Base-by-base conservation (phyloP, 2,329 filamentous ascomycete species). In the Fusarium sp. region DNA sequence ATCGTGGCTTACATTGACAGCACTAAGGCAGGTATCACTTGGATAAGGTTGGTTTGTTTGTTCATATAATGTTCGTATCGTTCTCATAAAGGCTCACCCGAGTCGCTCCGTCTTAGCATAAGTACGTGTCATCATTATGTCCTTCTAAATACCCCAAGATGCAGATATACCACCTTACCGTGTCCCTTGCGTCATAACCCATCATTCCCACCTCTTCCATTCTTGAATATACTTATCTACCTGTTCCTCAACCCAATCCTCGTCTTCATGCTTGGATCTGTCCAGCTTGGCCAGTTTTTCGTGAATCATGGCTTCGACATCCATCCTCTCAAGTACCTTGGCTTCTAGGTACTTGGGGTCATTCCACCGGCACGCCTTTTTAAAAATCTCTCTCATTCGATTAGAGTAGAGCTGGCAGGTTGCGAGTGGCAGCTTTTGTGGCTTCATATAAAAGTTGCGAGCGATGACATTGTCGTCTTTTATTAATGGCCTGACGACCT, bases 351-450 rank as follows among this genome's bases (percentile, higher is more conserved):
- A 91, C 31, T 86, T 85, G 64, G 92, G 86, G 77, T 97, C 93
- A 59, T 92, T 88, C 41, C 87, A 87, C 63, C 88, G 84, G 49
- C 94, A 91, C 9, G 93, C 91, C 36, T 90, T 87, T 35, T 84
- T 82, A 79, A 97, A 97, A 3, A 94, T 86, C 0, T 88, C 86
- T 45, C 94, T 88, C 94, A 98, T 98, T 22, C 92, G 88, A 8
- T 88, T 83, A 48, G 93, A 95, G 80, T 96, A 97, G 6, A 98
- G 86, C 81, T 96, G 93, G 79, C 95, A 98, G 28, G 86, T 88
- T 35, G 85, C 89, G 75, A 85, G 82, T 0, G 85, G 80, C 10
- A 92, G 82, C 18, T 87, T 85, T 72, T 90, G 88, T 31, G 90
- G 86, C 20, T 89, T 86, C 63, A 87, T 86, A 71, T 89, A 90